Evolutionary conservation across 805 yeast species (phyloP), one percentile per base, ranked within the genome.

Genomic region (Candida alai): DNA sequence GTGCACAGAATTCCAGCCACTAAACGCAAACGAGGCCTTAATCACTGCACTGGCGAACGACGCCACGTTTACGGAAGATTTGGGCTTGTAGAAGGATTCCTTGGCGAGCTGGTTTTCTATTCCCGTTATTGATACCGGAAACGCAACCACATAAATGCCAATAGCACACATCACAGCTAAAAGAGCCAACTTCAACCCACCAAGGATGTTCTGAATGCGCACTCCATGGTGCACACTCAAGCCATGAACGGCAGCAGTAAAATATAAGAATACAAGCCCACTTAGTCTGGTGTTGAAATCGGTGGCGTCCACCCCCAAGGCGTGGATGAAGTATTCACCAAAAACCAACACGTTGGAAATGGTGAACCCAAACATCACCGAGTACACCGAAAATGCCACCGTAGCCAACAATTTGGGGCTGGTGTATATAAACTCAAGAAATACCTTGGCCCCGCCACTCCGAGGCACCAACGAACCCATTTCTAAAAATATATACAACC

Each of bases 381-480:
- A 64, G 40, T 65, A 74, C 1, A 74, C 43, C 31, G 71, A 65
- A 39, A 72, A 69, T 3, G 73, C 60, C 12, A 74, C 78, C 29
- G 76, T 68, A 27, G 72, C 65, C 49, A 79, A 50, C 61, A 76
- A 61, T 33, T 58, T 63, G 1, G 93, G 94, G 40, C 58, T 72
- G 32, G 70, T 68, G 50, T 78, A 84, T 14, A 81, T 74, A 41
- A 71, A 75, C 49, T 83, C 90, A 37, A 84, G 54, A 42, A 84
- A 84, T 14, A 77, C 79, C 49, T 84, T 84, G 25, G 80, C 73
- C 0, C 90, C 94, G 3, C 94, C 93, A 40, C 80, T 78, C 45
- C 83, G 62, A 0, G 90, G 88, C 7, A 82, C 63, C 48, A 80
- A 65, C 6, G 82, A 72, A 0, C 90, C 93, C 37, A 83, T 55